Conservation (phyloP, 345 rosid species). For the Gossypioides kirkii region DNA sequence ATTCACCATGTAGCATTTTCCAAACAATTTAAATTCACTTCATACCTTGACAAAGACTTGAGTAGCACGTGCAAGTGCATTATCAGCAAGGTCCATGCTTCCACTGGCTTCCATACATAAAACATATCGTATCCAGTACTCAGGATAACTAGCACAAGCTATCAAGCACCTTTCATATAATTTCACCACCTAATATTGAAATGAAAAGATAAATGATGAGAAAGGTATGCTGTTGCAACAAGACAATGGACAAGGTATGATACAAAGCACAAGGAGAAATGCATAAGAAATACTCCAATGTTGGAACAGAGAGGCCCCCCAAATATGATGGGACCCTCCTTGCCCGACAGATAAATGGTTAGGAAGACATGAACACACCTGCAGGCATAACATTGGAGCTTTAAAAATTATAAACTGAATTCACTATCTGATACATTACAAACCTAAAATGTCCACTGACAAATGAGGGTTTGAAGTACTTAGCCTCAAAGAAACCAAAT, state of each 20-base stretch:
- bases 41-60: constrained; percentile 96
- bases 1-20: background rate
- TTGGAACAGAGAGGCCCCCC: constrained; percentile 90
- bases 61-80: constrained; percentile 88
- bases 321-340: constrained; percentile 79
- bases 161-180: constrained; percentile 91
- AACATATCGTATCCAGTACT: constrained; percentile 86
- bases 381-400: constrained; percentile 93
- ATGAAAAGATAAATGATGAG: constrained; percentile 22
- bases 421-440: constrained; percentile 42
- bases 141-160: constrained; percentile 96
- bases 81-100: constrained; percentile 82
- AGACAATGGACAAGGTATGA: constrained; percentile 22
- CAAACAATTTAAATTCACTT: background rate
- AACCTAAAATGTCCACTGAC: constrained; percentile 69
- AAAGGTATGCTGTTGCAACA: constrained; percentile 7
- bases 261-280: constrained; percentile 65
- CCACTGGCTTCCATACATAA: constrained; percentile 76
- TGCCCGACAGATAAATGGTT: constrained; percentile 90
- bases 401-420: constrained; percentile 45
- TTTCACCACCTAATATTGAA: constrained; percentile 67
- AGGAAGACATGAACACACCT: constrained; percentile 94
- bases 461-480: constrained; percentile 88
- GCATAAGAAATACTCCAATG: constrained; percentile 86
- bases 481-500: constrained; percentile 93